Evolutionary conservation across 805 yeast genomes (phyloP), one percentile per base, ranked within the genome.

Genomic region (Cyberlindnera misumaiensis): DNA sequence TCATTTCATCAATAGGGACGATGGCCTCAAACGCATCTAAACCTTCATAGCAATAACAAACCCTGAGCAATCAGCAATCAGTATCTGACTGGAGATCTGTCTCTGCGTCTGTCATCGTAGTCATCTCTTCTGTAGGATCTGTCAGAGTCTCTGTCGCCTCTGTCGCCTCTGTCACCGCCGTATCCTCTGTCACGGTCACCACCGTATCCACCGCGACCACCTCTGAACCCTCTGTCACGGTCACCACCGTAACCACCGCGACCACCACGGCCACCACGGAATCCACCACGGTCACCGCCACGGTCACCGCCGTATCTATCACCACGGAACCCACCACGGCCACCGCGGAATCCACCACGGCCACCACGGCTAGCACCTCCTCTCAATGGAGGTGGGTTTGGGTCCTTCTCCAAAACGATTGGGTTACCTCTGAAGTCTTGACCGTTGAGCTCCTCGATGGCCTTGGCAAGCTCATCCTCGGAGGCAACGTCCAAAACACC

Each of bases 1-100:
- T 6, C 24, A 20, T 20, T 20, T 20, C 24, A 20, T 8, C 24
- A 20, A 20, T 6, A 20, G 24, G 8, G 24, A 20, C 5, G 24
- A 20, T n/a, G n/a, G n/a, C n/a, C n/a, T n/a, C n/a, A n/a, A n/a
- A n/a, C n/a, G n/a, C n/a, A n/a, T n/a, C n/a, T n/a, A n/a, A n/a
- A n/a, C n/a, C n/a, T n/a, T n/a, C n/a, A n/a, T n/a, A n/a, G n/a
- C n/a, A n/a, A n/a, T n/a, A n/a, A n/a, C n/a, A n/a, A n/a, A n/a
- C n/a, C n/a, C n/a, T n/a, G n/a, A 14, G 12, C 15, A 14, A n/a
- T n/a, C n/a, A n/a, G n/a, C n/a, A 26, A 33, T 64, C 65, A 76
- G 62, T 77, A 80, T 67, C 86, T 78, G 47, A 82, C 72, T 64
- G 88, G 87, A 44, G 88, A 80, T 74, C 87, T 80, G 60, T 78